These are phyloP conservation scores for Phanerochaete sordida DNA, from an alignment of 768 basidiomycete genomes.

Conservation along the genomic window DNA sequence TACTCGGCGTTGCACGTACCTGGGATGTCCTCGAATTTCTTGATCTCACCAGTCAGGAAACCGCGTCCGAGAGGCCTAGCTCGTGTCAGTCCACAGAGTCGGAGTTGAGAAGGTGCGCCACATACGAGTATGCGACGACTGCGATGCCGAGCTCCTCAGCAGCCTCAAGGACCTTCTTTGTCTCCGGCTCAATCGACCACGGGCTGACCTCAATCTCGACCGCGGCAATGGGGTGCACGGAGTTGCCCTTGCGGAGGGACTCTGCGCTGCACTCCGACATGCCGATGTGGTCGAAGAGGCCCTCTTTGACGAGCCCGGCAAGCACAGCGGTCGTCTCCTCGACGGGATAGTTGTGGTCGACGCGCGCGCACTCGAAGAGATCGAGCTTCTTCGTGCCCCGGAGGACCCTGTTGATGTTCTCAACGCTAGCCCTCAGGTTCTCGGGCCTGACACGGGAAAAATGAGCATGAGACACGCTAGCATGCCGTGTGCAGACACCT, in stretches of 20 bases:
- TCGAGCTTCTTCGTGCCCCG: slow-evolving; percentile 55
- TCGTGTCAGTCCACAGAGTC: neutral
- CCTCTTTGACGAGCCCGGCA: slow-evolving; percentile 46
- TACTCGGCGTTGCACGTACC: slow-evolving; percentile 12
- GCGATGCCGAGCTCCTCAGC: slow-evolving; percentile 54
- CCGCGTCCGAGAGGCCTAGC: slow-evolving; percentile 51
- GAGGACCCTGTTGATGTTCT: slow-evolving; percentile 39
- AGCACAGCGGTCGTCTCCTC: slow-evolving; percentile 45
- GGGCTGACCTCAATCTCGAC: slow-evolving; percentile 69
- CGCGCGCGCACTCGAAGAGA: slow-evolving; percentile 52
- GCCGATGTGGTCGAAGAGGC: slow-evolving; percentile 57
- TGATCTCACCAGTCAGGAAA: slow-evolving; percentile 50
- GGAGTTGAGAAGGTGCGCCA: neutral
- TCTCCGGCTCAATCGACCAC: slow-evolving; percentile 53
- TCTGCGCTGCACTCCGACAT: slow-evolving; percentile 50
- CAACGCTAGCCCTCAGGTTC: slow-evolving; percentile 47
- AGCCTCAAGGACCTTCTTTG: slow-evolving; percentile 49
- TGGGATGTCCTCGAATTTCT: slow-evolving; percentile 30
- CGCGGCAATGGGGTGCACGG: slow-evolving; percentile 49
- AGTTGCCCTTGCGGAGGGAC: slow-evolving; percentile 39
- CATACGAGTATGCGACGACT: slow-evolving; percentile 54
- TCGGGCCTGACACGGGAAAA: slow-evolving; percentile 23
- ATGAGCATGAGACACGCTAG: neutral
- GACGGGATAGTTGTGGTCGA: slow-evolving; percentile 39
- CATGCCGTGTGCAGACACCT: neutral